phyloP scores from a whole-genome alignment of 805 yeast species.

The Saturnispora hagleri region DNA sequence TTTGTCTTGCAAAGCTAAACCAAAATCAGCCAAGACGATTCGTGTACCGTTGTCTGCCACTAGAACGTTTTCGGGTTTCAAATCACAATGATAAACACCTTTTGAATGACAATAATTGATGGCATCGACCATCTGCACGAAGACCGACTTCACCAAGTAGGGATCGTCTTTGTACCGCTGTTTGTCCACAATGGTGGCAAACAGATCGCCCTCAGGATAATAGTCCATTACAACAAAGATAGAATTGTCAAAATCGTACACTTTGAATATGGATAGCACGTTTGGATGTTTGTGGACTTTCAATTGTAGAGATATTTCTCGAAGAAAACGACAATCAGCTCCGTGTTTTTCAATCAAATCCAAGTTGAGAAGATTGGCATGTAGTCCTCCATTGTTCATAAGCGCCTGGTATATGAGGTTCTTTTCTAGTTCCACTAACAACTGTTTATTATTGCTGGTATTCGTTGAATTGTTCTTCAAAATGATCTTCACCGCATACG shows the following conservation, averaged over 20 bases:
- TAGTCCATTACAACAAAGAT: constrained; percentile 79
- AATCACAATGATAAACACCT: constrained; percentile 86
- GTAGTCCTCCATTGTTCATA: constrained; percentile 20
- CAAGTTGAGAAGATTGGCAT: constrained; percentile 27
- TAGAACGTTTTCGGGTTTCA: constrained; percentile 90
- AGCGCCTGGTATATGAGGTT: constrained; percentile 20
- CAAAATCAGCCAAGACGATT: constrained; percentile 76
- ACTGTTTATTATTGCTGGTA: constrained; percentile 23
- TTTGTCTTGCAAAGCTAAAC: constrained; percentile 61
- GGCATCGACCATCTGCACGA: constrained; percentile 74
- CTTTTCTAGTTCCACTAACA: constrained; percentile 23
- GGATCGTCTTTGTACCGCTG: constrained; percentile 51
- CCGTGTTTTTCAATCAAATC: constrained; percentile 30
- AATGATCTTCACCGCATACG: constrained; percentile 66
- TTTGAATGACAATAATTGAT: constrained; percentile 72
- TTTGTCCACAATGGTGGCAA: constrained; percentile 72
- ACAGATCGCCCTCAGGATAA: constrained; percentile 77
- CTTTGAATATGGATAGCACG: constrained; percentile 66
- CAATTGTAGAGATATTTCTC: constrained; percentile 67
- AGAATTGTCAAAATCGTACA: constrained; percentile 50
- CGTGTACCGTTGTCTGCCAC: constrained; percentile 48
- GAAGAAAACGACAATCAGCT: constrained; percentile 33
- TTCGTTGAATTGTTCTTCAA: constrained; percentile 37
- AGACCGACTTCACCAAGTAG: constrained; percentile 43
- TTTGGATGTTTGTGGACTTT: constrained; percentile 73